A percentile compares a stretch with the other conserved stretches of the same genome.
phyloP scores from a whole-genome alignment of 2,329 filamentous ascomycete genomes.

The Coleophoma cylindrospora region DNA sequence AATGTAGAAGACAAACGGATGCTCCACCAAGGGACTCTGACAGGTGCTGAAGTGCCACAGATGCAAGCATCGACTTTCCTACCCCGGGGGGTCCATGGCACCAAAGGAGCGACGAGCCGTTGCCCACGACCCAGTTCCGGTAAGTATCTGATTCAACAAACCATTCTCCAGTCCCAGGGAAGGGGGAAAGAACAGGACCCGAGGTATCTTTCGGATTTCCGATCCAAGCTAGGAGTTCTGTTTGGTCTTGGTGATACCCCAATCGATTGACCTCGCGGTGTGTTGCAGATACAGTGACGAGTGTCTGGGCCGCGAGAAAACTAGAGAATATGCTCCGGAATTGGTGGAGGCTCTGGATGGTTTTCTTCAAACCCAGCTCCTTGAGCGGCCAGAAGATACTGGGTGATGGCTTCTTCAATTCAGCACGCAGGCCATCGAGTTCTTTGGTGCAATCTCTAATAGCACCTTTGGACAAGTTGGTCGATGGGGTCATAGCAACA shows the following conservation, averaged over 20 bases:
- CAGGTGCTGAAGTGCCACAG: not conserved
- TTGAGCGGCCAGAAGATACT: not conserved
- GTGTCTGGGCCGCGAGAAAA: not conserved
- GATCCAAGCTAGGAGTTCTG: not conserved
- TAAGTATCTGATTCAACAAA: not conserved
- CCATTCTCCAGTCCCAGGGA: not conserved
- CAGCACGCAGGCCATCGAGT: not conserved
- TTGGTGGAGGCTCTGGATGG: not conserved
- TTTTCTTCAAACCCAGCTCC: not conserved
- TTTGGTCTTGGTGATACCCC: not conserved
- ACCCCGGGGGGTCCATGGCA: not conserved
- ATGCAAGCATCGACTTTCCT: not conserved
- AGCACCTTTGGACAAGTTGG: not conserved
- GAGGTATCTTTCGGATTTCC: not conserved
- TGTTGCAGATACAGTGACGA: not conserved
- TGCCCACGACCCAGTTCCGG: not conserved
- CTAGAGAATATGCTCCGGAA: not conserved
- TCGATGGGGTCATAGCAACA: not conserved
- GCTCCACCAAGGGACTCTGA: not conserved
- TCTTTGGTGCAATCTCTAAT: not conserved
- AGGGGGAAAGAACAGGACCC: not conserved
- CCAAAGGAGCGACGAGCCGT: not conserved
- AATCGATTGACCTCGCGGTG: not conserved
- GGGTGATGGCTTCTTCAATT: not conserved
- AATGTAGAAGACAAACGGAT: not conserved